Evolutionary conservation across 169 alveolate species (phyloP).

Genomic region (Sarcocystis neurona): DNA sequence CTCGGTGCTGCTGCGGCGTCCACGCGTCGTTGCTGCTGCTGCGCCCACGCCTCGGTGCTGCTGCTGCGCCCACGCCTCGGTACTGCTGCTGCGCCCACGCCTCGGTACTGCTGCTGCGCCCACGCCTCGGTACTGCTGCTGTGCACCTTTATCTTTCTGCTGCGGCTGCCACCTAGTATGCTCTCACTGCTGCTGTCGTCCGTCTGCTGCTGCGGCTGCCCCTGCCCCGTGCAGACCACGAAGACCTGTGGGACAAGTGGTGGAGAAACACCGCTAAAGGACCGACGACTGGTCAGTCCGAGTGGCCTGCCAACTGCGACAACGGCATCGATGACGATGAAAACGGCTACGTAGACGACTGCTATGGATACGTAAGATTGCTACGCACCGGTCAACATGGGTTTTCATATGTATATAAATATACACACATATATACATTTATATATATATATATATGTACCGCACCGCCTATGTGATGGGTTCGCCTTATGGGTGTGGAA

Average conservation of each 20-base stretch:
- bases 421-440: neutral
- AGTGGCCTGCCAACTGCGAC: slow-evolving; percentile 57
- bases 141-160: neutral
- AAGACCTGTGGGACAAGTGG: slow-evolving; percentile 51
- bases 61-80: no score
- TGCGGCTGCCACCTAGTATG: neutral
- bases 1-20: no score
- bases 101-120: no score
- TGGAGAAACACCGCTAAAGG: slow-evolving; percentile 39
- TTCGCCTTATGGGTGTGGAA: no score
- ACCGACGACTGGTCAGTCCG: slow-evolving; percentile 2
- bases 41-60: no score
- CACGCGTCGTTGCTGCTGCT: no score
- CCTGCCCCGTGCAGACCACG: slow-evolving; percentile 36
- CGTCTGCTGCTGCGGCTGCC: neutral
- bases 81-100: no score
- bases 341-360: slow-evolving; percentile 60
- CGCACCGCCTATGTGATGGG: neutral
- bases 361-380: slow-evolving; percentile 57
- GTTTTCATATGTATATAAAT: neutral
- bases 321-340: slow-evolving; percentile 57
- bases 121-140: neutral
- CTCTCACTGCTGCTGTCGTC: neutral
- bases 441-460: neutral
- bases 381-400: no score